These are phyloP conservation scores for Neurospora sp. DNA, from an alignment of 495 filamentous ascomycete genomes.

Conservation along the genomic window DNA sequence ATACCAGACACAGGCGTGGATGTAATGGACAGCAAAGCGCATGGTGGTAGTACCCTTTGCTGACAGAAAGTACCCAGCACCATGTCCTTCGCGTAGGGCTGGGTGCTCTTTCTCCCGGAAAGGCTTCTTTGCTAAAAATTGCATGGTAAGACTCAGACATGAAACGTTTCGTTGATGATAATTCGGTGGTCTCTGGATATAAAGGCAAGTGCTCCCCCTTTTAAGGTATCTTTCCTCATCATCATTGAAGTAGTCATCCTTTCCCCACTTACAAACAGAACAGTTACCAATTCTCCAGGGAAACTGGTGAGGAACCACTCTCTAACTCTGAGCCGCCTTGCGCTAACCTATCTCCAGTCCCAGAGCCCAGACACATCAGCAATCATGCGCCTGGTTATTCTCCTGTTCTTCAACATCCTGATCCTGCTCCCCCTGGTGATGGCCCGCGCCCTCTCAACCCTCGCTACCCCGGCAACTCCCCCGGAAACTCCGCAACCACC, in stretches of 20 bases:
- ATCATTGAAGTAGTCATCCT: not conserved
- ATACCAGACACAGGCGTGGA: not conserved
- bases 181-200: not conserved
- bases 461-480: not conserved
- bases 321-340: no score
- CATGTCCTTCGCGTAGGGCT: not conserved
- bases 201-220: not conserved
- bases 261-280: not conserved
- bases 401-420: not conserved
- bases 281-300: not conserved
- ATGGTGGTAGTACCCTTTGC: not conserved
- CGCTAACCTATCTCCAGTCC: not conserved
- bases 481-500: not conserved
- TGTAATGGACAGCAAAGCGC: not conserved
- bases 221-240: not conserved
- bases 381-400: not conserved
- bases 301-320: not conserved
- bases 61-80: not conserved
- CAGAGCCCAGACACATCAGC: not conserved
- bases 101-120: not conserved
- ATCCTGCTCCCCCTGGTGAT: not conserved
- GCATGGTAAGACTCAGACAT: not conserved
- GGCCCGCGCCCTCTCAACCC: not conserved
- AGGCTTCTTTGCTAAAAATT: not conserved
- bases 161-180: not conserved